Evolutionary conservation across 2,329 filamentous ascomycete genomes (phyloP).

Genomic region (Xylariales sp.): DNA sequence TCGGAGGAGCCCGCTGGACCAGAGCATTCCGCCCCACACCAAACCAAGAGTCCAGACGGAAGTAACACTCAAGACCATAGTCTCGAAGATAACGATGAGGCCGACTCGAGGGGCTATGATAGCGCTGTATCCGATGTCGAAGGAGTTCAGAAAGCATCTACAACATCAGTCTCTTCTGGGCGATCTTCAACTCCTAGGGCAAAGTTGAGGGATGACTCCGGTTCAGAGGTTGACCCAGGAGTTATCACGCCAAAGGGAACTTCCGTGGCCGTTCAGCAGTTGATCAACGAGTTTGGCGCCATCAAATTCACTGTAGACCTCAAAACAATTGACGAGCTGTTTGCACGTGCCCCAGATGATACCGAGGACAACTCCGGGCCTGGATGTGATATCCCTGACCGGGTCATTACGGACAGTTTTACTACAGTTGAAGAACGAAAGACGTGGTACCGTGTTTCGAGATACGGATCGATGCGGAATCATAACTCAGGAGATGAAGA

Average conservation of each 20-base stretch:
- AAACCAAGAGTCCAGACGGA: neutral
- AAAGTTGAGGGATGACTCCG: constrained; percentile 5
- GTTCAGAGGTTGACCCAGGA: neutral
- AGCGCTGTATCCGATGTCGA: constrained; percentile 15
- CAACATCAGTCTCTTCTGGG: constrained; percentile 7
- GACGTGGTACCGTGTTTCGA: constrained; percentile 61
- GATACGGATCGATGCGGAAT: constrained; percentile 53
- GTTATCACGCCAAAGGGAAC: neutral
- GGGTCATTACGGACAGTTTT: constrained; percentile 48
- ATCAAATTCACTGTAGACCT: constrained; percentile 20
- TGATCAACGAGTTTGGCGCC: constrained; percentile 25
- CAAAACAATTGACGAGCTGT: constrained; percentile 24
- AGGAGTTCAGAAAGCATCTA: neutral
- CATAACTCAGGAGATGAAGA: constrained; percentile 55
- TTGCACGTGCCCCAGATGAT: constrained; percentile 21
- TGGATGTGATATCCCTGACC: constrained; percentile 36
- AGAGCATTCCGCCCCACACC: neutral
- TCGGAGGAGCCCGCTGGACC: constrained; percentile 21
- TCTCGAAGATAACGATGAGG: neutral
- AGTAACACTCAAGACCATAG: constrained; percentile 13
- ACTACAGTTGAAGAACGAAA: constrained; percentile 53
- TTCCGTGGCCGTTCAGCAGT: constrained; percentile 13
- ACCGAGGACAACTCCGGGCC: constrained; percentile 5
- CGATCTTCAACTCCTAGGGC: constrained; percentile 18
- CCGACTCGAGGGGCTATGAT: constrained; percentile 22